Percentiles rank a stretch among this genome's conserved stretches.
These are phyloP conservation scores for Lachancea nothofagi DNA, from an alignment of 805 yeast genomes.

Conservation along the genomic window DNA sequence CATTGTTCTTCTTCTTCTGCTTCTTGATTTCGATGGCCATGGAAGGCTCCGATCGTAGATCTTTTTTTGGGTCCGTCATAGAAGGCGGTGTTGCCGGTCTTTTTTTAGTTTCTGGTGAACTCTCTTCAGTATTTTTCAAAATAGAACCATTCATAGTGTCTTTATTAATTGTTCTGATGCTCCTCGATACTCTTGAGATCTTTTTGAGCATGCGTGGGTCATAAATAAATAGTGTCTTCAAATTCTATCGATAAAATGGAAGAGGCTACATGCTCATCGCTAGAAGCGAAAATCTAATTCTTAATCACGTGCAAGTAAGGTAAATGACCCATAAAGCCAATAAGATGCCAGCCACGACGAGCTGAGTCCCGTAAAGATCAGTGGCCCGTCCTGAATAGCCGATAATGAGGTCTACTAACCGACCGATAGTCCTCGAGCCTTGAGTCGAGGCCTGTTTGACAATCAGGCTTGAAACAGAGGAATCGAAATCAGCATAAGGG, in stretches of 20 bases:
- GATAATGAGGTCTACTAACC: constrained; percentile 16
- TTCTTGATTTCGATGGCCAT: constrained; percentile 4
- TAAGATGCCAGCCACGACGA: background rate
- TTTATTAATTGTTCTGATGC: no score
- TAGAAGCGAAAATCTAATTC: background rate
- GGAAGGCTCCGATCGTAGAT: background rate
- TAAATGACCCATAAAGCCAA: constrained; percentile 1
- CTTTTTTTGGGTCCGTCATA: background rate
- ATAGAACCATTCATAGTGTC: no score
- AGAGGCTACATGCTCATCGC: no score
- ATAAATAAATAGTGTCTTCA: no score
- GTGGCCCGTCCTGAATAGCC: constrained; percentile 28
- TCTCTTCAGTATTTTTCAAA: no score
- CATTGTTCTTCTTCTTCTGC: constrained; percentile 9
- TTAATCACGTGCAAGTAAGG: constrained; percentile 6
- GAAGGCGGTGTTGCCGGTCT: constrained; percentile 1
- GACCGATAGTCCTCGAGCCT: constrained; percentile 9
- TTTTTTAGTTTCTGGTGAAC: constrained; percentile 5
- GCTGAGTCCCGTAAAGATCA: constrained; percentile 4
- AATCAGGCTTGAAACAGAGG: background rate
- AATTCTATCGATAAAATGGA: no score
- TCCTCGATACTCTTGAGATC: no score
- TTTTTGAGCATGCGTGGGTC: no score
- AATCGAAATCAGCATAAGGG: constrained; percentile 31
- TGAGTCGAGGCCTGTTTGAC: background rate